Evolutionary conservation across 169 alveolate species (phyloP), one percentile per base, ranked within the genome.

Genomic region (Babesia bovis): DNA sequence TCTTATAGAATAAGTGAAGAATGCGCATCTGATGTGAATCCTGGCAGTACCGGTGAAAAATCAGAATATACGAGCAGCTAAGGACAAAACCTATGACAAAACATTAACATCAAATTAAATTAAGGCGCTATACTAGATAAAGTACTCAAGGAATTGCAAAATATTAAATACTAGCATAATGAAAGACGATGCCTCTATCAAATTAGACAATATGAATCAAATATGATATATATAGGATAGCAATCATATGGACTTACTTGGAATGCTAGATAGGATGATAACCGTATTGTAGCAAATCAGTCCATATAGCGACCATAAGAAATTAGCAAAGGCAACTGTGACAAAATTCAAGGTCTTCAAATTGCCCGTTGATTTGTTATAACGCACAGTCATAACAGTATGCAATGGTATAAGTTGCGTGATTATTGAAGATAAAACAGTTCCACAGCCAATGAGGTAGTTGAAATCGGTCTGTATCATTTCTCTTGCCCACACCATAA

Each of bases 251-350:
- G n/a, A n/a, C 75, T 33, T 3, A 78, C 92, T 90, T 21, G 85
- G 87, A 40, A 79, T 42, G 45, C 78, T 86, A 0, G 90, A 83
- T 33, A 83, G 42, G 0, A 86, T 66, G 69, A 86, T 75, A 10
- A 85, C 76, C 17, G 75, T 41, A 55, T 86, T 86, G 38, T 40
- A 65, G 55, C 84, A 28, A 25, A 86, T 42, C 23, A 67, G 49
- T 0, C 90, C 92, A 69, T 86, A 86, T 4, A 86, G 85, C 25
- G 89, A 61, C 90, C 90, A 86, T 28, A 83, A 71, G 73, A 83
- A 79, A 6, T 78, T 69, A 25, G 92, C 76, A 63, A 82, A 75
- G 17, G 85, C 83, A 36, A 79, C 60, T 9, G 85, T 82, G 21
- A 83, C 78, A 59, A 77, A 86, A 38, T 74, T 70, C 21, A 86